Conservation (phyloP, 805 yeast genomes). For the Debaryomyces tyrocola region DNA sequence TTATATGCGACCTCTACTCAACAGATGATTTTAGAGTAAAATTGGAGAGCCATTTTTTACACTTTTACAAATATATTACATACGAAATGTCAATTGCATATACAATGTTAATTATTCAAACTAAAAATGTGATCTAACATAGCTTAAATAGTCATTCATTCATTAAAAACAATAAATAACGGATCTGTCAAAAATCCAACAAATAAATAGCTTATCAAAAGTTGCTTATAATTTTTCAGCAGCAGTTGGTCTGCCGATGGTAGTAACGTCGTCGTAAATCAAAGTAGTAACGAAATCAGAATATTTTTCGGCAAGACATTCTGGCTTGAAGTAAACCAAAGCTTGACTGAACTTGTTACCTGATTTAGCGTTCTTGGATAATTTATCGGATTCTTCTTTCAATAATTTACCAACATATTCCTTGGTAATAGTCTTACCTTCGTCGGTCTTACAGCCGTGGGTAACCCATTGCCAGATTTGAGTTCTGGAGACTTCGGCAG, state of each 20-base stretch:
- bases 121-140: background rate
- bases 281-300: constrained; percentile 77
- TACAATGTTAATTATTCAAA: too few relatives aligned
- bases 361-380: constrained; percentile 47
- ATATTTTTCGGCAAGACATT: constrained; percentile 68
- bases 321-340: constrained; percentile 69
- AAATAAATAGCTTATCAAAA: background rate
- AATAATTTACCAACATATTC: constrained; percentile 57
- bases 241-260: constrained; percentile 44
- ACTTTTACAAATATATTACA: too few relatives aligned
- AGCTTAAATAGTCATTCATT: background rate
- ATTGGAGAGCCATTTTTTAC: too few relatives aligned
- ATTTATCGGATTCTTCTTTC: constrained; percentile 59
- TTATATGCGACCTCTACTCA: too few relatives aligned
- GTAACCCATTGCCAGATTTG: constrained; percentile 84
- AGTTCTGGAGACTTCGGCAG: constrained; percentile 83
- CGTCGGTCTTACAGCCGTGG: constrained; percentile 62
- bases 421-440: constrained; percentile 58
- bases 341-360: constrained; percentile 70
- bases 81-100: too few relatives aligned
- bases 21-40: too few relatives aligned
- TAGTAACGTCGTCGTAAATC: constrained; percentile 71
- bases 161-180: background rate
- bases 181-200: background rate
- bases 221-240: constrained; percentile 42